phyloP scores from a whole-genome alignment of 2,329 filamentous ascomycete species.

The Aspergillus ustus region DNA sequence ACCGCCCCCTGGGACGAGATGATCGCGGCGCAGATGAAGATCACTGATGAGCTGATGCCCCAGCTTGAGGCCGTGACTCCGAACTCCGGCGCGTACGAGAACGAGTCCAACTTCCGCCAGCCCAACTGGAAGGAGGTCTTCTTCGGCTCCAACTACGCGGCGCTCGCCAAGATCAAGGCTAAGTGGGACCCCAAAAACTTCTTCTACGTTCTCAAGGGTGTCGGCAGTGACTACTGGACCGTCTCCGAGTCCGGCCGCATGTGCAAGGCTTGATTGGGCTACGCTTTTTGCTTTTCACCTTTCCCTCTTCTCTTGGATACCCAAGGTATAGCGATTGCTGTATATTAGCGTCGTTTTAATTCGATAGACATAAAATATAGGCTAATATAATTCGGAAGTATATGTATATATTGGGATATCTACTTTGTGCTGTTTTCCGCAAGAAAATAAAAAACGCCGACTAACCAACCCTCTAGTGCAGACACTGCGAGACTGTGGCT shows the following conservation, averaged over 20 bases:
- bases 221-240: conserved; percentile 45
- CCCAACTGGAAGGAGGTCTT: conserved; percentile 47
- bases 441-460: background rate
- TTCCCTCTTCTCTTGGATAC: background rate
- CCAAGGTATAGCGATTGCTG: background rate
- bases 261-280: conserved; percentile 25
- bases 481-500: background rate
- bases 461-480: background rate
- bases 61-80: conserved; percentile 46
- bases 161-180: conserved; percentile 43
- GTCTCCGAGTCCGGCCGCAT: conserved; percentile 34
- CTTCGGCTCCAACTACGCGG: conserved; percentile 48
- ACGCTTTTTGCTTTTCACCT: no score
- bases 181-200: conserved; percentile 48
- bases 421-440: background rate
- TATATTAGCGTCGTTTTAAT: background rate
- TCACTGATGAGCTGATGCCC: conserved; percentile 47
- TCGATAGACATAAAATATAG: background rate
- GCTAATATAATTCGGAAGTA: background rate
- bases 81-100: conserved; percentile 46
- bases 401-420: background rate
- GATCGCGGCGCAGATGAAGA: conserved; percentile 40
- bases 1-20: conserved; percentile 44
- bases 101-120: conserved; percentile 49
- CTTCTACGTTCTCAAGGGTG: conserved; percentile 47